Evolutionary conservation across 257 asterid species (phyloP).

Genomic region (Solanum piurae): DNA sequence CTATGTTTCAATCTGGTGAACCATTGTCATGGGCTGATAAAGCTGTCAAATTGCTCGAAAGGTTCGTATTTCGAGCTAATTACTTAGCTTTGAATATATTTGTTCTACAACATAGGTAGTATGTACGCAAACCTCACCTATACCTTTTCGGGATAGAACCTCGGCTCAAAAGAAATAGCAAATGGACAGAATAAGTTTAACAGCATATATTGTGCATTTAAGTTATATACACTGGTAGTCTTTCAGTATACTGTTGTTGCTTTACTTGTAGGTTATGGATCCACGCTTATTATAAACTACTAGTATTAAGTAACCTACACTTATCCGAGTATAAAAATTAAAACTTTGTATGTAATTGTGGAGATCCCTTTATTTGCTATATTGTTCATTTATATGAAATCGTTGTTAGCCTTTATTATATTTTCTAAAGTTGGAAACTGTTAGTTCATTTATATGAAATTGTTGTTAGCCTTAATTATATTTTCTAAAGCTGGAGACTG

Average conservation of each 20-base stretch:
- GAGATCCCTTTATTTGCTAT: background rate
- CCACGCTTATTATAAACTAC: background rate
- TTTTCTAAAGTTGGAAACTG: background rate
- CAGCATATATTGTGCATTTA: background rate
- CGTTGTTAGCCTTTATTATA: background rate
- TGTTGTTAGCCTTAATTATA: background rate
- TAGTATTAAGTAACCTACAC: background rate
- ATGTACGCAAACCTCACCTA: background rate
- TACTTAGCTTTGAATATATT: background rate
- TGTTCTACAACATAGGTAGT: background rate
- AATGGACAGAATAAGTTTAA: background rate
- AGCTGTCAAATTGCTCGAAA: slow-evolving; percentile 58
- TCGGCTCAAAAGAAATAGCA: background rate
- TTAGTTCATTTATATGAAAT: background rate
- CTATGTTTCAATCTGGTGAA: slow-evolving; percentile 47
- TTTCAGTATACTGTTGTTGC: background rate
- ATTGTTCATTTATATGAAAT: background rate
- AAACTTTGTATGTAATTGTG: background rate
- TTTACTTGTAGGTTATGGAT: background rate
- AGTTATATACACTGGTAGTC: background rate
- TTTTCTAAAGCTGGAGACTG: background rate
- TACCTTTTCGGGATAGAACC: background rate
- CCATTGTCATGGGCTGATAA: slow-evolving; percentile 12
- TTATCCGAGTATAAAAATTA: background rate
- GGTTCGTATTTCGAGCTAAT: slow-evolving; percentile 30